A percentile compares a stretch with the other conserved stretches of the same genome.
phyloP scores from a whole-genome alignment of 2,329 filamentous ascomycete genomes.

The Rhynchosporium agropyri region DNA sequence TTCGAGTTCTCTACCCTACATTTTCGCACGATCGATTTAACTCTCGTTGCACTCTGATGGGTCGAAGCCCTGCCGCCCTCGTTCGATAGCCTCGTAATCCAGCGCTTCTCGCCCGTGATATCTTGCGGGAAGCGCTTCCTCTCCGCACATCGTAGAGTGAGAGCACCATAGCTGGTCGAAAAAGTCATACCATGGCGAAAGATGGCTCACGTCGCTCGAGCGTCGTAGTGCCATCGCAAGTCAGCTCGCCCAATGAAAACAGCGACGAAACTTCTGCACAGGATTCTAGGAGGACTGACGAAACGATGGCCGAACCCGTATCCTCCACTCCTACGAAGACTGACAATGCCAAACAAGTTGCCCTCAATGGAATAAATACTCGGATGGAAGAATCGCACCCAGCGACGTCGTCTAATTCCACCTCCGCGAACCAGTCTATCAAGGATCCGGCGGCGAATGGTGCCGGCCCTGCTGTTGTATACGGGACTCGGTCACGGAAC shows the following conservation, averaged over 20 bases:
- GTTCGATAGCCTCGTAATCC: slow-evolving; percentile 40
- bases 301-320: slow-evolving; percentile 19
- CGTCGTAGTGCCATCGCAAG: slow-evolving; percentile 31
- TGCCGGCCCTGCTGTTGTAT: slow-evolving; percentile 53
- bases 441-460: slow-evolving; percentile 49
- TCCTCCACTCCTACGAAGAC: slow-evolving; percentile 10
- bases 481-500: slow-evolving; percentile 93
- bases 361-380: slow-evolving; percentile 25
- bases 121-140: slow-evolving; percentile 41
- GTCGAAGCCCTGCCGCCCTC: slow-evolving; percentile 34
- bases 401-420: slow-evolving; percentile 52
- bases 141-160: slow-evolving; percentile 20
- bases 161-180: slow-evolving; percentile 12
- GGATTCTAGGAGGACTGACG: slow-evolving; percentile 25
- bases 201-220: slow-evolving; percentile 37
- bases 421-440: slow-evolving; percentile 49
- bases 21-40: slow-evolving; percentile 2
- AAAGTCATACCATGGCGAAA: slow-evolving; percentile 37
- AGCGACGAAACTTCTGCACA: slow-evolving; percentile 23
- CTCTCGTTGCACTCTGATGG: slow-evolving; percentile 36
- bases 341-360: slow-evolving; percentile 25
- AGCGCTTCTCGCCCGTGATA: slow-evolving; percentile 41
- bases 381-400: slow-evolving; percentile 45
- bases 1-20: not conserved
- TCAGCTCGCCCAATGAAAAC: slow-evolving; percentile 30